These are phyloP conservation scores for Cyphellophora europaea DNA, from an alignment of 2,329 filamentous ascomycete species.

Conservation along the genomic window DNA sequence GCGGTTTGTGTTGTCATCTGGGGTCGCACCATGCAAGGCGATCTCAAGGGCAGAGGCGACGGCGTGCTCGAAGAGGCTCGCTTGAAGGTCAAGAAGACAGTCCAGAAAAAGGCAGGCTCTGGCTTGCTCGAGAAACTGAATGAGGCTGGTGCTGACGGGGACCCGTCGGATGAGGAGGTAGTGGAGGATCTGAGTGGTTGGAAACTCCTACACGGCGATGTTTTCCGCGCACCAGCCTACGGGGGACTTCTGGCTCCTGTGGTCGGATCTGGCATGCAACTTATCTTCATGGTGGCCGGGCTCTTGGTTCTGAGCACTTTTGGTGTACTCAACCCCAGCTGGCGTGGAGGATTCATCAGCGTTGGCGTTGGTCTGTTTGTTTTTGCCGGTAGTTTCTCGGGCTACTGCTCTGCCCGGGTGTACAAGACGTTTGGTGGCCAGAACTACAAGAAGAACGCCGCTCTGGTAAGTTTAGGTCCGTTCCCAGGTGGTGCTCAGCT, in stretches of 20 bases:
- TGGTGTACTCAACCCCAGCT: conserved; percentile 74
- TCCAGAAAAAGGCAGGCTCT: conserved; percentile 36
- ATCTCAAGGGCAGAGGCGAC: conserved; percentile 68
- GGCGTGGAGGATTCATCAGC: conserved; percentile 81
- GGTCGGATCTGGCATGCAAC: conserved; percentile 76
- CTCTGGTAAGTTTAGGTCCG: conserved; percentile 42
- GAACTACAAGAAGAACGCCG: conserved; percentile 64
- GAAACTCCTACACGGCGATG: conserved; percentile 83
- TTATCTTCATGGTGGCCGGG: conserved; percentile 70
- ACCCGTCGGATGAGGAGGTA: conserved; percentile 53
- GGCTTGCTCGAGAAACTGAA: conserved; percentile 48
- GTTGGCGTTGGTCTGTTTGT: conserved; percentile 76
- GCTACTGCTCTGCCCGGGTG: conserved; percentile 75
- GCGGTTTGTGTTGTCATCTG: conserved; percentile 74
- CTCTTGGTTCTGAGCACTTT: conserved; percentile 64
- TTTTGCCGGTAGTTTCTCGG: conserved; percentile 73
- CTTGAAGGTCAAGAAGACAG: conserved; percentile 42
- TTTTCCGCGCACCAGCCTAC: conserved; percentile 65
- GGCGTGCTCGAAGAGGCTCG: conserved; percentile 58
- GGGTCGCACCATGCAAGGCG: conserved; percentile 65
- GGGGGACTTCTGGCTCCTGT: conserved; percentile 69
- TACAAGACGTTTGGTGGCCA: conserved; percentile 76
- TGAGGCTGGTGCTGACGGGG: conserved; percentile 43
- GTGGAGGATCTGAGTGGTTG: conserved; percentile 76
- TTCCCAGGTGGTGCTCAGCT: background rate